Base-by-base conservation (phyloP, 441 rosid genomes). In the Adansonia madagascariensis region DNA sequence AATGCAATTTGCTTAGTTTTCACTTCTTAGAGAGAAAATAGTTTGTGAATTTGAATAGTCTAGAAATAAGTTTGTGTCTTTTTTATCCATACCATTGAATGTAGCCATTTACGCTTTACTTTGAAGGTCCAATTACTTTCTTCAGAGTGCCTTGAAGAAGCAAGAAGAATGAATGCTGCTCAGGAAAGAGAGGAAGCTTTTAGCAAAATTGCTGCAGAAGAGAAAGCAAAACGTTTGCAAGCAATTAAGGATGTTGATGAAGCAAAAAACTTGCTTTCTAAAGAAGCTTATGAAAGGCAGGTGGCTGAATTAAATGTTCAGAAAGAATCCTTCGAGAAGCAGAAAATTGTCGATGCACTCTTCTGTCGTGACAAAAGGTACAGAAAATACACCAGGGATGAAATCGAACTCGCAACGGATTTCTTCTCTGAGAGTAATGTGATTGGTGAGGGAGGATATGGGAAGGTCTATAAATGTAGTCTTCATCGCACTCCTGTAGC, bases 401-500 rank as follows among this genome's bases (percentile, higher is more conserved):
- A 93, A 60, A 84, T 93, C 27, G 83, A 84, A 84, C 55, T 79
- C 55, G 98, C 96, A 22, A 92, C 98, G 3, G 75, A 85, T 80
- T 88, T 73, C 73, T 93, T 93, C 87, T 91, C 91, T 17, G 81
- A 88, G 75, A 75, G 75, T 75, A 86, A 86, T 41, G 80, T 92
- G 71, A 93, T 95, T 72, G 98, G 98, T 20, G 89, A 90, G 82
- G 98, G 98, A 84, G 90, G 91, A 10, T 95, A 88, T 22, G 98
- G 98, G 4, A 91, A 89, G 80, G 97, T 95, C 56, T 95, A 95
- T 85, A 93, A 86, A 84, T 87, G 98, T 88, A 85, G 80, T 73
- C 92, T 95, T 31, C 87, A 95, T 80, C 93, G 83, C 79, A 93
- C 94, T 14, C 94, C 95, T 20, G 99, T 88, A 10, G 99, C 99